These are phyloP conservation scores for Sugiyamaella boreocaroliniensis DNA, from an alignment of 805 yeast species.

Conservation along the genomic window DNA sequence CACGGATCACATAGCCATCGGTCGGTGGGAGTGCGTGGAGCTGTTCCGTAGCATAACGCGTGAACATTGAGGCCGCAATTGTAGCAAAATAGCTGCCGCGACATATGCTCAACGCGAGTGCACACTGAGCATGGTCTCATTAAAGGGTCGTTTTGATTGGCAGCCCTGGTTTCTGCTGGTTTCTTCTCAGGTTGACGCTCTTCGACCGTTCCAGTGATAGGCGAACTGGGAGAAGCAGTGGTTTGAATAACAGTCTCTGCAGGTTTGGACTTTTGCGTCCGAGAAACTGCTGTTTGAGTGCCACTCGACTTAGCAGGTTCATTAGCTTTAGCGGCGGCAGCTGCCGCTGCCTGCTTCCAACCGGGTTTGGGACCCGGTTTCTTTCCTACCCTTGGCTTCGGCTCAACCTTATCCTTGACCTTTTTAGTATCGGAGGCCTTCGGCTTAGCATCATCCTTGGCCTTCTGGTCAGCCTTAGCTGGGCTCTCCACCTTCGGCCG, in stretches of 20 bases:
- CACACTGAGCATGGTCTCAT: constrained; percentile 54
- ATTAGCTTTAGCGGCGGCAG: background rate
- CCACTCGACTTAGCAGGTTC: background rate
- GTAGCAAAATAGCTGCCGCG: constrained; percentile 47
- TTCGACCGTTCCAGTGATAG: no score
- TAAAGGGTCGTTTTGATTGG: background rate
- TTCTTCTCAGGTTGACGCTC: background rate
- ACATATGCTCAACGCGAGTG: constrained; percentile 32
- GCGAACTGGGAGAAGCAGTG: no score
- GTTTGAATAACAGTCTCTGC: no score
- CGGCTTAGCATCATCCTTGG: constrained; percentile 12
- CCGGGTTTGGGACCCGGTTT: background rate
- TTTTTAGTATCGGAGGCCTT: background rate
- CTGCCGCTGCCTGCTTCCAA: no score
- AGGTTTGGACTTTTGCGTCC: no score
- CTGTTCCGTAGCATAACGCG: constrained; percentile 58
- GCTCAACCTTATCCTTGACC: constrained; percentile 7
- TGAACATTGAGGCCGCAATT: constrained; percentile 70
- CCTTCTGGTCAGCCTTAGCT: constrained; percentile 10
- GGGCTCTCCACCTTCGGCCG: constrained; percentile 10
- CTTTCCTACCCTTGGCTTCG: constrained; percentile 3
- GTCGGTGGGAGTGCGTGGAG: constrained; percentile 13
- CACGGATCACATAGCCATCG: constrained; percentile 82
- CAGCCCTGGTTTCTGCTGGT: background rate
- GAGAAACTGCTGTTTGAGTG: no score